Conservation (phyloP, 2,329 filamentous ascomycete species). For the Clonostachys rhizophaga region DNA sequence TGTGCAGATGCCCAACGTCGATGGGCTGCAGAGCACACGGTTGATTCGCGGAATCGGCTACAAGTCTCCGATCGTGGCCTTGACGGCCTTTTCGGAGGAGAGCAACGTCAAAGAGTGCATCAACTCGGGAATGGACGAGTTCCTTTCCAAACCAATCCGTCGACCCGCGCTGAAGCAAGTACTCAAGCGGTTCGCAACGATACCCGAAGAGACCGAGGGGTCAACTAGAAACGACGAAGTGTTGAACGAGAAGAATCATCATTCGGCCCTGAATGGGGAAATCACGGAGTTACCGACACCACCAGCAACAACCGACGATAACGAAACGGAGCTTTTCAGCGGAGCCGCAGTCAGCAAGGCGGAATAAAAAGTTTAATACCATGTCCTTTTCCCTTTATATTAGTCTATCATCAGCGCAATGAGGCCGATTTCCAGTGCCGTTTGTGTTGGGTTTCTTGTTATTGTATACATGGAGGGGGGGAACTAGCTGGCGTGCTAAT, state of each 20-base stretch:
- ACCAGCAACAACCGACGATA: background rate
- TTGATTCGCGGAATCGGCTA: conserved; percentile 86
- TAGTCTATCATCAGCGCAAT: no score
- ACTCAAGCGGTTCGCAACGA: conserved; percentile 77
- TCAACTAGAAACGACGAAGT: background rate
- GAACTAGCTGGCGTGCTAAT: no score
- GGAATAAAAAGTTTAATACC: no score
- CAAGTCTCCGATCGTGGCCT: conserved; percentile 79
- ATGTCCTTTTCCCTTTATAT: no score
- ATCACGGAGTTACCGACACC: background rate
- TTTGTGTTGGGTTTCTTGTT: no score
- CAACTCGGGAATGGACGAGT: conserved; percentile 89
- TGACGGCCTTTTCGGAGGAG: conserved; percentile 88
- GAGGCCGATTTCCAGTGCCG: no score
- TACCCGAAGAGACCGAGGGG: conserved; percentile 57
- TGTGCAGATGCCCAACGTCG: conserved; percentile 90
- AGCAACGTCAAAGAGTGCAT: conserved; percentile 83
- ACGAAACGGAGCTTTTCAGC: background rate
- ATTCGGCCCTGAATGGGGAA: background rate
- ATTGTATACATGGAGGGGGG: no score
- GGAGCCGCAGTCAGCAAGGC: background rate
- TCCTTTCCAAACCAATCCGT: conserved; percentile 72
- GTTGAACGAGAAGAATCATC: background rate
- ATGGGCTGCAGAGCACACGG: conserved; percentile 81
- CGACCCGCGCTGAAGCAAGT: conserved; percentile 84